A percentile compares a stretch with the other conserved stretches of the same genome.
Conservation (phyloP, 2,329 filamentous ascomycete genomes). For the Arthrobotrys musiformis region DNA sequence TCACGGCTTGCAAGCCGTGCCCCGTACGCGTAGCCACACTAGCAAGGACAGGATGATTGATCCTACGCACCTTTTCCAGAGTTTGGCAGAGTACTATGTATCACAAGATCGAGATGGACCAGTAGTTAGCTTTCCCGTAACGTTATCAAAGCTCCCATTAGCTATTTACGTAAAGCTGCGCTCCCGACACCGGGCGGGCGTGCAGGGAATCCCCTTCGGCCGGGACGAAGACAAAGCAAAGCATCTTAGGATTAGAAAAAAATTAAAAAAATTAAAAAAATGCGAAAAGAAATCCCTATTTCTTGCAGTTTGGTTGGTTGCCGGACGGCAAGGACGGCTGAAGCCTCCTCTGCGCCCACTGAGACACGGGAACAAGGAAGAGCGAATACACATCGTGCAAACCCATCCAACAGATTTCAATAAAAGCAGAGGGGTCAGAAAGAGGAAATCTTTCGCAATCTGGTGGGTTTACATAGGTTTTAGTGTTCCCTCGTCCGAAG, state of each 20-base stretch:
- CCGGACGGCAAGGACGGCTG: slow-evolving; percentile 54
- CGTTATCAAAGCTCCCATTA: slow-evolving; percentile 21
- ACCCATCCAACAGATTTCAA: slow-evolving; percentile 50
- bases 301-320: slow-evolving; percentile 1
- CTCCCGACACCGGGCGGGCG: slow-evolving; percentile 9
- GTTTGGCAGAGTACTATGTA: slow-evolving; percentile 48
- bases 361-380: slow-evolving; percentile 55
- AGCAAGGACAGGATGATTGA: neutral
- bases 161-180: slow-evolving; percentile 42
- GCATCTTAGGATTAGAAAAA: neutral
- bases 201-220: slow-evolving; percentile 29
- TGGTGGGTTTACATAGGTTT: neutral
- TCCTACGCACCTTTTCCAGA: slow-evolving; percentile 50
- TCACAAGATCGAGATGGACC: slow-evolving; percentile 14
- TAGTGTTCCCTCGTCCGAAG: slow-evolving; percentile 6
- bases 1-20: slow-evolving; percentile 6
- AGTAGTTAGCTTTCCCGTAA: slow-evolving; percentile 30
- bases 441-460: slow-evolving; percentile 2
- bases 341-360: slow-evolving; percentile 44
- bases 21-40: slow-evolving; percentile 3
- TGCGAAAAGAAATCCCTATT: slow-evolving; percentile 5
- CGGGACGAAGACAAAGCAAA: slow-evolving; percentile 3
- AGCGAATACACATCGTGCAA: slow-evolving; percentile 26
- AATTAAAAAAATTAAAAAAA: too few species aligned
- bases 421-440: slow-evolving; percentile 24